These are phyloP conservation scores for Aspergillus sp. DNA, from an alignment of 2,329 filamentous ascomycete genomes.

Conservation along the genomic window DNA sequence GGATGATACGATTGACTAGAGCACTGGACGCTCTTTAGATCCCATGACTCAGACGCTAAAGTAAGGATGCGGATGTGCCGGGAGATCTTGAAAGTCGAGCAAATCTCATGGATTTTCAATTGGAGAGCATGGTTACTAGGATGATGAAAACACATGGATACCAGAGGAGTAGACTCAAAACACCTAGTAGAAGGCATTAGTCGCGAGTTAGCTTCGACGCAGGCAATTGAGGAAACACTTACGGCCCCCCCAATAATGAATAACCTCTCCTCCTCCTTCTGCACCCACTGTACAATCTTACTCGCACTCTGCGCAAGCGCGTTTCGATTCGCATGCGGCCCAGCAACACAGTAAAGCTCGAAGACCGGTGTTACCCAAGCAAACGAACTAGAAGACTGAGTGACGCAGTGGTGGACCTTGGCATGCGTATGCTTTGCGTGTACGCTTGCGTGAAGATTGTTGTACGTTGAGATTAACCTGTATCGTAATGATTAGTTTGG, in stretches of 20 bases:
- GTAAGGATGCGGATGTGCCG: background rate
- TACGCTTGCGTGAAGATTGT: conserved; percentile 80
- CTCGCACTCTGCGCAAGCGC: conserved; percentile 84
- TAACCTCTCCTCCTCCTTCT: conserved; percentile 86
- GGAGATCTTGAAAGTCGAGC: background rate
- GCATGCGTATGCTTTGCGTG: conserved; percentile 83
- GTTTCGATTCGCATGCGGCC: conserved; percentile 65
- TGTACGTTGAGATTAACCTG: conserved; percentile 80
- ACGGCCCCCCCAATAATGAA: conserved; percentile 99
- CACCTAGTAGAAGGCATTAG: conserved; percentile 4
- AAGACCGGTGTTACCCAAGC: conserved; percentile 92
- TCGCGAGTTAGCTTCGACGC: background rate
- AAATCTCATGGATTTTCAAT: background rate
- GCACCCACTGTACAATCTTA: conserved; percentile 87
- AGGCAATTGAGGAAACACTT: conserved; percentile 23
- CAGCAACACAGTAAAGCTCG: conserved; percentile 94
- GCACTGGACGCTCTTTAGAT: background rate
- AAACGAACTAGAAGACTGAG: conserved; percentile 75
- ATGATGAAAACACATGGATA: background rate
- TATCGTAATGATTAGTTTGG: background rate
- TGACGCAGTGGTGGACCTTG: conserved; percentile 81
- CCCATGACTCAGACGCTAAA: too few species aligned
- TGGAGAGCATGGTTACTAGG: background rate
- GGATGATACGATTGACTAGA: conserved; percentile 67
- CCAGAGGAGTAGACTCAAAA: background rate